These are phyloP conservation scores for Yarrowia galli DNA, from an alignment of 1,139 yeast genomes.

Conservation along the genomic window DNA sequence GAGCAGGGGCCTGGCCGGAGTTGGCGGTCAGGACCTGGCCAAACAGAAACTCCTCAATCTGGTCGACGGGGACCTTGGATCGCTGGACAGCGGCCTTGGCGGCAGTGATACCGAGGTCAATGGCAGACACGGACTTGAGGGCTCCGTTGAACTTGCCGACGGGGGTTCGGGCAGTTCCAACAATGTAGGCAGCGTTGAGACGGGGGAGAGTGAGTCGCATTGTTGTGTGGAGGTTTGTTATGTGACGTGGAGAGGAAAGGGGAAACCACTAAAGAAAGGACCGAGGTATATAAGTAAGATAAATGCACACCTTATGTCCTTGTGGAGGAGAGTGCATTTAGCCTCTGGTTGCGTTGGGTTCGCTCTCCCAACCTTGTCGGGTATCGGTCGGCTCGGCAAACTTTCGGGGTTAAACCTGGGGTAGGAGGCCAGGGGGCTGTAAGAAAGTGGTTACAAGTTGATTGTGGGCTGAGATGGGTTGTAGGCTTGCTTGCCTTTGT, in stretches of 20 bases:
- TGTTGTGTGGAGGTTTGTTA: conserved; percentile 6
- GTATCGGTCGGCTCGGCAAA: conserved; percentile 39
- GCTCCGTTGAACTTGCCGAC: conserved; percentile 66
- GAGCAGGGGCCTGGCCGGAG: conserved; percentile 69
- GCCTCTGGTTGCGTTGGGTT: conserved; percentile 1
- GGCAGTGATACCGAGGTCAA: conserved; percentile 64
- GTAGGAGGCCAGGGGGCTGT: not conserved
- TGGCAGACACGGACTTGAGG: conserved; percentile 58
- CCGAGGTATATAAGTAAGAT: conserved; percentile 32
- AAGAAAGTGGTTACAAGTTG: too few species aligned
- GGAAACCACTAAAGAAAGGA: not conserved
- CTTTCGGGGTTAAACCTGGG: conserved; percentile 25
- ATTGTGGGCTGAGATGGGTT: too few species aligned
- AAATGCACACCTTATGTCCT: too few species aligned
- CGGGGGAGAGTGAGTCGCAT: conserved; percentile 39
- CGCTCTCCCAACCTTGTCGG: conserved; percentile 34
- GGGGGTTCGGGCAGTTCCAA: conserved; percentile 65
- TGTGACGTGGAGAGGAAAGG: not conserved
- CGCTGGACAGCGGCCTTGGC: conserved; percentile 63
- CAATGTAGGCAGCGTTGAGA: conserved; percentile 56
- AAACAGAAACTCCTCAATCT: conserved; percentile 62
- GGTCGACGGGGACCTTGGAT: conserved; percentile 59
- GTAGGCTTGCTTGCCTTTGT: too few species aligned
- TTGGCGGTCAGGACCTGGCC: conserved; percentile 68
- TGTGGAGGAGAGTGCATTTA: not conserved